Evolutionary conservation across 176 grass and related monocot species (phyloP), one percentile per base, ranked within the genome.

Genomic region (Metroxylon sagu): DNA sequence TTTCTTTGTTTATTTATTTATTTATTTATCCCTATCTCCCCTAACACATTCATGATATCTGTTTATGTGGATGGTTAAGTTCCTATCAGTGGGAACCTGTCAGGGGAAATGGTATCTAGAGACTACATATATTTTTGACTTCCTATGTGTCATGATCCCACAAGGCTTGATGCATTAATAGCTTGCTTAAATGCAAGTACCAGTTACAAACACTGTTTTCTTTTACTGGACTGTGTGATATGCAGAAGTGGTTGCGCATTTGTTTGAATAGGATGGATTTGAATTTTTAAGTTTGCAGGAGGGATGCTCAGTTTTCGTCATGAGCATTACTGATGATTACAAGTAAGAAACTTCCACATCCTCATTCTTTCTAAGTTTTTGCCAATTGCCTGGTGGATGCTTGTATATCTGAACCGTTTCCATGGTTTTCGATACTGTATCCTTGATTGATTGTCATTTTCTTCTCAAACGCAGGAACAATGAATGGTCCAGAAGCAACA

Each of bases 281-380:
- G 77, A 73, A 61, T 76, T 77, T 86, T 26, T 52, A 76, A 86
- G 76, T 73, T 85, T 95, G 80, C 86, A 90, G 83, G 85, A 81
- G 64, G 48, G 77, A 62, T 85, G 72, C 76, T 90, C 69, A 78
- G 76, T 78, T 72, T 74, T 76, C 61, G 77, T 82, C 69, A 81
- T 87, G 83, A 82, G 60, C 80, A 86, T 86, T 79, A 83, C 73
- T 80, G 67, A 27, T 56, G 63, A 67, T 48, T 76, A 81, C 77
- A 90, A 90, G 80, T 79, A 95, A 95, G 85, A 52, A 65, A 27
- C 58, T 74, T 84, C 50, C 58, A 50, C 60, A 68, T 73, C 65
- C 66, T 72, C 5, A 7, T 52, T 16, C 48, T 27, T 64, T 29
- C 66, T 71, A 49, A 50, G 60, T 52, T 31, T 76, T 85, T 25